Conservation (phyloP, 1,284 basidiomycete species). For the Heimioporus retisporus region DNA sequence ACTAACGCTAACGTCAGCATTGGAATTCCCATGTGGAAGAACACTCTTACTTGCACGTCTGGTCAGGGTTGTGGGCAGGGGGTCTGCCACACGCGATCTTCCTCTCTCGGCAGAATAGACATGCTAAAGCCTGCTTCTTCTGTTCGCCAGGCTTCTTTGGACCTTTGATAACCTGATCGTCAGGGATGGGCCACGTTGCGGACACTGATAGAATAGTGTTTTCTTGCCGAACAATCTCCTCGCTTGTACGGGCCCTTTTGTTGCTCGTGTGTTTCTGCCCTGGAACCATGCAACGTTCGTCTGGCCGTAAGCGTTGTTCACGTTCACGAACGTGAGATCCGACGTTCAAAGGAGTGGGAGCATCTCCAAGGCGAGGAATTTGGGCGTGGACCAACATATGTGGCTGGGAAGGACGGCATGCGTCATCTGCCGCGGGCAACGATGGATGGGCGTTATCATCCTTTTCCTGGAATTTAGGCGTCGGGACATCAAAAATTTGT, state of each 20-base stretch:
- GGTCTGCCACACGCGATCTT: constrained; percentile 52
- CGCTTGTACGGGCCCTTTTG: constrained; percentile 42
- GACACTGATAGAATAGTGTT: constrained; percentile 33
- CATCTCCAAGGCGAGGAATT: constrained; percentile 25
- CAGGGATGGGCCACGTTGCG: constrained; percentile 47
- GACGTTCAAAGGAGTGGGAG: constrained; percentile 16
- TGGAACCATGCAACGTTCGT: constrained; percentile 35
- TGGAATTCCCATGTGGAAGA: constrained; percentile 18
- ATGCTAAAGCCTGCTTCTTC: constrained; percentile 52
- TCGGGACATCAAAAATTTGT: constrained; percentile 35
- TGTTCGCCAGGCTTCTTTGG: constrained; percentile 48
- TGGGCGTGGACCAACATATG: constrained; percentile 32
- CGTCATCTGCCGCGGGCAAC: constrained; percentile 32
- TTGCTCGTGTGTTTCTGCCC: constrained; percentile 34
- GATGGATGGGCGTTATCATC: constrained; percentile 30
- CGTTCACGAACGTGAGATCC: constrained; percentile 30
- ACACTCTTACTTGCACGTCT: constrained; percentile 50
- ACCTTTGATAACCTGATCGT: constrained; percentile 45
- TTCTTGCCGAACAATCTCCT: constrained; percentile 44
- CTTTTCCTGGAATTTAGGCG: constrained; percentile 41
- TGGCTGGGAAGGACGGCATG: constrained; percentile 35
- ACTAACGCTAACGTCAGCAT: constrained; percentile 45
- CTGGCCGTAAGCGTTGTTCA: constrained; percentile 34
- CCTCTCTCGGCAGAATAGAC: constrained; percentile 50
- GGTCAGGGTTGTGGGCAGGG: constrained; percentile 42